Evolutionary conservation across 2,329 filamentous ascomycete genomes (phyloP), one percentile per base, ranked within the genome.

Genomic region (Penicillium sp.): DNA sequence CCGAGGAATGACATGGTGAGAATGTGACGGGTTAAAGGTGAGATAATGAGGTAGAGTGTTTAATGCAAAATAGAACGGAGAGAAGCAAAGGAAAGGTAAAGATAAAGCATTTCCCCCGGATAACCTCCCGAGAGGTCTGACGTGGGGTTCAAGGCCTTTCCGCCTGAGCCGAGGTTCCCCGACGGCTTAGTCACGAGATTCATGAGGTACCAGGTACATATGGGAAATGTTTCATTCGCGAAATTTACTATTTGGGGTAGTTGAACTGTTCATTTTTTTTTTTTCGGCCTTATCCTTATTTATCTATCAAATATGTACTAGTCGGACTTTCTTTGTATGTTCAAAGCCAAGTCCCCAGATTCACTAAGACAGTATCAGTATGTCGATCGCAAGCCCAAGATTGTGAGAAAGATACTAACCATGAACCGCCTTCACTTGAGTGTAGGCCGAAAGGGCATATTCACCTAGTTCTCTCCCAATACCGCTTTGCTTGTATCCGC

Each of bases 1-100:
- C 91, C 90, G 69, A 97, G 84, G 76, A 99, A 97, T 53, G 93
- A 97, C 93, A 99, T 97, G 64, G 60, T 80, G 63, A 11, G 22
- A 24, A 46, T 44, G 32, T 45, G 42, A 29, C 5, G 22, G 22
- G n/a, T 45, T 22, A 13, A 18, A 22, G 2, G 11, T 37, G 5
- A 34, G 18, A 18, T 24, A n/a, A 48, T 14, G 11, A n/a, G 9
- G 11, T 31, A n/a, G 18, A 22, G 16, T 37, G 3, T 22, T 47
- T 47, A 40, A 50, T 11, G 32, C 32, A 37, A 47, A 35, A 37
- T 4, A n/a, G 11, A 22, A 26, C 4, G 43, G 31, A 56, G 40
- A 49, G 18, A 40, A 54, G 46, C 5, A 34, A 35, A 60, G 43
- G 42, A 18, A 40, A 39, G 39, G 40, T 31, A 22, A 50, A 44